phyloP scores from a whole-genome alignment of 176 grass and related monocot genomes.

The Raddia guianensis region DNA sequence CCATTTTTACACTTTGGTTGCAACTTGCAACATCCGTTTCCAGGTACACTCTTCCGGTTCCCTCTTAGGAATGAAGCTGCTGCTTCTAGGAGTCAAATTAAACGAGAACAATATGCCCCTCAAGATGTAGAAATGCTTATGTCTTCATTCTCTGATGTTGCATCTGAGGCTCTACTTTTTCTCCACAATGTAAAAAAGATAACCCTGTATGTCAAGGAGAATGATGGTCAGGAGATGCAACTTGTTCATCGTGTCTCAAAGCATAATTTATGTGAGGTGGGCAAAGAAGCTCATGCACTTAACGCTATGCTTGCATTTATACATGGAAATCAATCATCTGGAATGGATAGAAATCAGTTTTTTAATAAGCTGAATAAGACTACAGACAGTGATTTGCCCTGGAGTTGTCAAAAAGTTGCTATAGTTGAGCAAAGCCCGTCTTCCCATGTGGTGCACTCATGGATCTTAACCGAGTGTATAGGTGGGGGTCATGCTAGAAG shows the following conservation, averaged over 20 bases:
- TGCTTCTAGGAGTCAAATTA: conserved; percentile 98
- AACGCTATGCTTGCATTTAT: conserved; percentile 76
- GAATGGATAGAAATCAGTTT: conserved; percentile 85
- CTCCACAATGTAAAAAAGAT: conserved; percentile 88
- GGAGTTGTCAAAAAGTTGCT: conserved; percentile 80
- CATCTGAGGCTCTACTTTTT: conserved; percentile 86
- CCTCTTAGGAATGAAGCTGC: conserved; percentile 82
- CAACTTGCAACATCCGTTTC: conserved; percentile 85
- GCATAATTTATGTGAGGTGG: conserved; percentile 49
- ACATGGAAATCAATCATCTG: conserved; percentile 64
- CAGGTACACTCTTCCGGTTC: conserved; percentile 93
- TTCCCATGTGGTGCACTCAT: conserved; percentile 59
- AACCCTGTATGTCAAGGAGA: conserved; percentile 85
- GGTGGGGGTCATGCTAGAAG: conserved; percentile 82
- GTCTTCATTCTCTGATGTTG: conserved; percentile 86
- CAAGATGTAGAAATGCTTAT: conserved; percentile 89
- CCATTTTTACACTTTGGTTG: conserved; percentile 98
- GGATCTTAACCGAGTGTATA: conserved; percentile 91
- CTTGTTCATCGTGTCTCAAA: conserved; percentile 76
- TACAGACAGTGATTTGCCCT: conserved; percentile 82
- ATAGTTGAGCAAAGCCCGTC: conserved; percentile 69
- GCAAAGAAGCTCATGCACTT: conserved; percentile 71
- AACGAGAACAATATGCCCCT: conserved; percentile 85
- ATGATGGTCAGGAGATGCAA: conserved; percentile 66
- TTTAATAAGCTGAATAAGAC: conserved; percentile 87